Percentiles rank a stretch among this genome's conserved stretches.
Evolutionary conservation across 2,329 filamentous ascomycete genomes (phyloP).

Genomic region (Claviceps purpurea): DNA sequence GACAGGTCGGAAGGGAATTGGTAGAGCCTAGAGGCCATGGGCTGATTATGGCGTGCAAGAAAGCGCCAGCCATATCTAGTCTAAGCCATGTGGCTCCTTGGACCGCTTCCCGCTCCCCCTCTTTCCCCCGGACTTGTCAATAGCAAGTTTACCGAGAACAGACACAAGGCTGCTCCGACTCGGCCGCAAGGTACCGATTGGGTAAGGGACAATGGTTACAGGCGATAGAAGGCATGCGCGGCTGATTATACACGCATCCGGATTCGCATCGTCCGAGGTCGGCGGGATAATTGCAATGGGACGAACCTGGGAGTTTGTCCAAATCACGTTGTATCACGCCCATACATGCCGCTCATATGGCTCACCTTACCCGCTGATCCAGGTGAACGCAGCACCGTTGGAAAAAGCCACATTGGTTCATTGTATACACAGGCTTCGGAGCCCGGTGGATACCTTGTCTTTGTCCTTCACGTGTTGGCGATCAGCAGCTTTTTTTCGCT

Average conservation of each 20-base stretch:
- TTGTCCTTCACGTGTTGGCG: not conserved
- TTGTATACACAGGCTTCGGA: not conserved
- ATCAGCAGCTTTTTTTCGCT: not conserved
- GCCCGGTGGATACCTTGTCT: not conserved
- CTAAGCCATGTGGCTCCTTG: not conserved
- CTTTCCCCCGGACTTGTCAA: not conserved
- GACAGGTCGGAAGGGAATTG: not conserved
- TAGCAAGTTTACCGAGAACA: not conserved
- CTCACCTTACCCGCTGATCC: not conserved
- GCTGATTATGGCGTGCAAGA: conserved; percentile 1
- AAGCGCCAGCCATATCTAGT: conserved; percentile 1
- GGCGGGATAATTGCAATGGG: not conserved
- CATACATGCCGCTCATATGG: not conserved
- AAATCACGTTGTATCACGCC: not conserved
- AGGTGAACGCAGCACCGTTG: not conserved
- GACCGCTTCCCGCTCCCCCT: not conserved
- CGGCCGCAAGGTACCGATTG: not conserved
- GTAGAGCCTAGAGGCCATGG: not conserved
- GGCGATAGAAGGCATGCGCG: not conserved
- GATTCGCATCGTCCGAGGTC: not conserved
- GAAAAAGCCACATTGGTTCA: not conserved
- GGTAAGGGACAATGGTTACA: not conserved
- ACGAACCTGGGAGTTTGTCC: not conserved
- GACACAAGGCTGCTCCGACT: too few relatives aligned
- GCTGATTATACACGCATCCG: not conserved